Evolutionary conservation across 2,329 filamentous ascomycete species (phyloP).

Genomic region (Colletotrichum lentis): DNA sequence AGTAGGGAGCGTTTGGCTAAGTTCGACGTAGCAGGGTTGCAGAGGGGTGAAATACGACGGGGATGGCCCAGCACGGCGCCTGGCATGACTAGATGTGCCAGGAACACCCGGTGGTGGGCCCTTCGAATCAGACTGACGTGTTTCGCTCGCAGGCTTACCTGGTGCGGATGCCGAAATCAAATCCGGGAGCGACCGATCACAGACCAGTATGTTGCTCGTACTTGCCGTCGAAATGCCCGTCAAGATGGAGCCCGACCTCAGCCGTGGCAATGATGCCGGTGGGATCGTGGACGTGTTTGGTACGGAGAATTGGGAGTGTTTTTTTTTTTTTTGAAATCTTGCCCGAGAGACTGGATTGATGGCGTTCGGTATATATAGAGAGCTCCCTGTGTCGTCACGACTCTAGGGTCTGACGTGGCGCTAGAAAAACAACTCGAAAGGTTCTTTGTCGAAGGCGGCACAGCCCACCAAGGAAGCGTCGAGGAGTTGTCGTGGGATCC

Average conservation of each 20-base stretch:
- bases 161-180: constrained; percentile 23
- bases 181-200: constrained; percentile 36
- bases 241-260: constrained; percentile 4
- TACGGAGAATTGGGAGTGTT: not conserved
- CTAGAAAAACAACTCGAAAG: not conserved
- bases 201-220: constrained; percentile 36
- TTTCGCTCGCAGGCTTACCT: constrained; percentile 35
- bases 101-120: constrained; percentile 35
- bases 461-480: constrained; percentile 19
- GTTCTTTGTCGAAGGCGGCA: constrained; percentile 12
- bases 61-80: constrained; percentile 19
- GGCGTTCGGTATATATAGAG: constrained; percentile 20
- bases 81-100: constrained; percentile 36
- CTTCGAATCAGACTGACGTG: constrained; percentile 31
- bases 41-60: constrained; percentile 12
- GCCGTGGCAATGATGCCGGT: not conserved
- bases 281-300: not conserved
- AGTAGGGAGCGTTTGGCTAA: constrained; percentile 30
- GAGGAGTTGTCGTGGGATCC: not conserved
- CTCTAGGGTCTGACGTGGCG: constrained; percentile 5
- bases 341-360: not conserved
- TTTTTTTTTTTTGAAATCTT: not conserved
- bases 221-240: constrained; percentile 13
- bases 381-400: constrained; percentile 13
- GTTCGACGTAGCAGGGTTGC: constrained; percentile 23